These are phyloP conservation scores for Amanita inopinata DNA, from an alignment of 768 basidiomycete species.

Conservation along the genomic window DNA sequence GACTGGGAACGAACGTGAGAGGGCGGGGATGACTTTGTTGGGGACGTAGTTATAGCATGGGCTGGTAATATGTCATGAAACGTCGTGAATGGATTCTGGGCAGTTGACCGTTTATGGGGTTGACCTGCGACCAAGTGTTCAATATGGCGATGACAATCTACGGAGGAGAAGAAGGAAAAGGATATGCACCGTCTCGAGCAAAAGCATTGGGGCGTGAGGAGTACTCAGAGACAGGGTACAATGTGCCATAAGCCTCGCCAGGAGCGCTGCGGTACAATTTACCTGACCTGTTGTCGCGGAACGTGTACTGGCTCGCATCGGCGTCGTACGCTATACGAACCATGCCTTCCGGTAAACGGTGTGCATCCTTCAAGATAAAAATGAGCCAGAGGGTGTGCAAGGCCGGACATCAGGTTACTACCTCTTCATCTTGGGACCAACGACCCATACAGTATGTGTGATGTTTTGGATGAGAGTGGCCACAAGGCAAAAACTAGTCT, in stretches of 20 bases:
- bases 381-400: background rate
- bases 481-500: too few relatives aligned
- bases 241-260: constrained; percentile 33
- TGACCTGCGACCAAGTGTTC: background rate
- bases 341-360: constrained; percentile 36
- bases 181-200: constrained; percentile 10
- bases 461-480: background rate
- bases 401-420: constrained; percentile 13
- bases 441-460: constrained; percentile 16
- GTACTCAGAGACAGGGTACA: constrained; percentile 25
- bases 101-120: constrained; percentile 7
- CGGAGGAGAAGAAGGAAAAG: background rate
- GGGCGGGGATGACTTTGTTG: constrained; percentile 14
- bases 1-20: constrained; percentile 8
- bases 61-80: constrained; percentile 41
- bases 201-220: constrained; percentile 17
- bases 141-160: background rate
- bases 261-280: constrained; percentile 34
- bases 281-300: constrained; percentile 32
- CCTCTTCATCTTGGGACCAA: constrained; percentile 27
- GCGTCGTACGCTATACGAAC: constrained; percentile 44
- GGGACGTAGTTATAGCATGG: constrained; percentile 32
- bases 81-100: constrained; percentile 20
- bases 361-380: constrained; percentile 22
- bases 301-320: constrained; percentile 41